Base-by-base conservation (phyloP, 2,329 filamentous ascomycete genomes). In the Fusarium camptoceras region DNA sequence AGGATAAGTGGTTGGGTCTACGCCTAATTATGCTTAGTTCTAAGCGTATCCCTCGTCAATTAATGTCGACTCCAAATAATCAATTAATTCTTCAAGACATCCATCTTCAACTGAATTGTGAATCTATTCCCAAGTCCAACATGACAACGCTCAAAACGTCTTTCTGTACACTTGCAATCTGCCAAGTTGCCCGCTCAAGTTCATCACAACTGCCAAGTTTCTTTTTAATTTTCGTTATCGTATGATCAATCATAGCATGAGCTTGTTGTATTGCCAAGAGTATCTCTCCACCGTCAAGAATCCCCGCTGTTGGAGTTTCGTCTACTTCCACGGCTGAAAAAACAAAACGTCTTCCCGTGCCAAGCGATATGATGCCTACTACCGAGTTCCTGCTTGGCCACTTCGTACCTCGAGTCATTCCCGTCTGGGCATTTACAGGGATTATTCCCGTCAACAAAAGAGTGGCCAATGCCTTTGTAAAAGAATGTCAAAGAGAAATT, bases 381-480 rank as follows among this genome's bases (percentile, higher is more conserved):
- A 25, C 18, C n/a, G 48, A 6, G 18, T 9, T 18, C 6, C 31
- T 41, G 14, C 15, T 53, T 37, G n/a, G 24, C 7, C 27, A 15
- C 3, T 4, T 27, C 15, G 34, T 22, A 41, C 10, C 8, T 50
- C 11, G 28, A 30, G 28, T 30, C 20, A 53, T 14, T 28, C 31
- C 49, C 49, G 49, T 53, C 49, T 53, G n/a, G 22, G 42, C 44
- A 56, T n/a, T 37, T 30, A 28, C 53, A 27, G 24, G 28, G 27
- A 25, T 44, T 31, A 44, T 22, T 42, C 14, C n/a, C 16, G 8
- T 16, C 9, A 9, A 15, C 18, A n/a, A 8, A 37, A 16, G 11
- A 31, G 20, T 18, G n/a, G 8, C 41, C 24, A 41, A 44, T 27
- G 15, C n/a, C 24, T 41, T 8, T 11, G 8, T 8, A n/a, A 49